Percentiles rank a stretch among this genome's conserved stretches.
phyloP scores from a whole-genome alignment of 1,139 yeast genomes.

The Saccharomycopsis hybrid region DNA sequence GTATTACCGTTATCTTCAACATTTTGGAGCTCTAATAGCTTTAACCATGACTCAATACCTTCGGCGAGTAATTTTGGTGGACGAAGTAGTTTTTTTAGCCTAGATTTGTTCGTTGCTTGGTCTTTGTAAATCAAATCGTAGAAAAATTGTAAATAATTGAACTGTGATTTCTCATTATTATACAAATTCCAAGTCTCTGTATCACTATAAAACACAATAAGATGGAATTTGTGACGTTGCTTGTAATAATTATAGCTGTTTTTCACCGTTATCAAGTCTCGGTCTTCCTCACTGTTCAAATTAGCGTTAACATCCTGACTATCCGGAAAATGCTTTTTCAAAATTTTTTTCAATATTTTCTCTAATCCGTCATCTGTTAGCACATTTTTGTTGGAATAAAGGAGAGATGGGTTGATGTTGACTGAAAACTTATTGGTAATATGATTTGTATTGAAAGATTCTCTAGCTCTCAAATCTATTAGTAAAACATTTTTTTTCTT shows the following conservation, averaged over 20 bases:
- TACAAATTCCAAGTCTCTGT: slow-evolving; percentile 26
- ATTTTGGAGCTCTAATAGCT: slow-evolving; percentile 20
- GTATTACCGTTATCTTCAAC: background rate
- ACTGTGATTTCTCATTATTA: slow-evolving; percentile 7
- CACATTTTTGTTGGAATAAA: slow-evolving; percentile 27
- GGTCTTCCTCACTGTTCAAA: slow-evolving; percentile 29
- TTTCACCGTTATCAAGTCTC: slow-evolving; percentile 28
- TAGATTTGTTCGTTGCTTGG: slow-evolving; percentile 15
- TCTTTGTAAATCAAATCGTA: slow-evolving; percentile 29
- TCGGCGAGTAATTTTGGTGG: slow-evolving; percentile 24
- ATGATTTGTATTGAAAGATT: slow-evolving; percentile 46
- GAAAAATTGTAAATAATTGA: slow-evolving; percentile 27
- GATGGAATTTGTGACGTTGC: slow-evolving; percentile 43
- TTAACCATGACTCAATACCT: slow-evolving; percentile 28
- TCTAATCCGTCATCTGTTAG: slow-evolving; percentile 39
- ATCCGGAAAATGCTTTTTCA: slow-evolving; percentile 12
- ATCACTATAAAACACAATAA: slow-evolving; percentile 48
- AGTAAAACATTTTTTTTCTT: slow-evolving; percentile 31
- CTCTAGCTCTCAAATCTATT: slow-evolving; percentile 50
- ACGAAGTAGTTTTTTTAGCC: slow-evolving; percentile 14
- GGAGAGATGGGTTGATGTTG: slow-evolving; percentile 52
- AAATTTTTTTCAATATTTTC: slow-evolving; percentile 30
- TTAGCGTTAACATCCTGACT: slow-evolving; percentile 1
- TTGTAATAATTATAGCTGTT: slow-evolving; percentile 35
- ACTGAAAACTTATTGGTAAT: slow-evolving; percentile 43